Evolutionary conservation across 169 alveolate species (phyloP), one percentile per base, ranked within the genome.

Genomic region (Plasmodium gaboni): DNA sequence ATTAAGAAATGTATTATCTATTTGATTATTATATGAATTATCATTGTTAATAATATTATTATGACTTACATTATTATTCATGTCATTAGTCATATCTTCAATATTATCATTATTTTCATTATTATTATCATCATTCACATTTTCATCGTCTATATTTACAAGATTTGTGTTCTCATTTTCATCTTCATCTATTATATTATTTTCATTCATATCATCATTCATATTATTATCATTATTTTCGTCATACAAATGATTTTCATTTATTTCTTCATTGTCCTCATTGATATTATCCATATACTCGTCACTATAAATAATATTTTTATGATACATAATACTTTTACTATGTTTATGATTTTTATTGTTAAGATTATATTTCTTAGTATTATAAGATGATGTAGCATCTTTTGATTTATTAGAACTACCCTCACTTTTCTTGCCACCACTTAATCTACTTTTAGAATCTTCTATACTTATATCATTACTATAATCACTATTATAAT

Each of bases 401-500:
- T 78, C 89, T 24, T 65, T 78, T 65, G 89, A 44, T 65, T 65
- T 78, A 50, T 5, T 73, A 15, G 28, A 68, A 13, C 73, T n/a
- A 32, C 44, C 44, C 6, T 80, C 83, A n/a, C 42, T 59, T 32
- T 61, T 68, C 46, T 80, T 80, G 13, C 68, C 50, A 68, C 53
- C 15, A 42, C 61, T 80, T 48, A 68, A 26, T 80, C 50, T 53
- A 50, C 64, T 50, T 80, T 80, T 80, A 6, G 73, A 19, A 1
- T 80, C 90, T 55, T 80, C 90, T 28, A 32, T 80, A 71, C 57
- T 80, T 68, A 80, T 67, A 26, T 80, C 90, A 46, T 80, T 80
- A 67, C 90, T 80, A 48, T 80, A 80, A 80, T 80, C 90, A 61
- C 83, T 80, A 63, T 80, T 80, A 28, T 80, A 80, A 68, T 80